Percentiles rank a stretch among this genome's conserved stretches.
phyloP scores from a whole-genome alignment of 345 rosid species.

The Sonneratia caseolaris region DNA sequence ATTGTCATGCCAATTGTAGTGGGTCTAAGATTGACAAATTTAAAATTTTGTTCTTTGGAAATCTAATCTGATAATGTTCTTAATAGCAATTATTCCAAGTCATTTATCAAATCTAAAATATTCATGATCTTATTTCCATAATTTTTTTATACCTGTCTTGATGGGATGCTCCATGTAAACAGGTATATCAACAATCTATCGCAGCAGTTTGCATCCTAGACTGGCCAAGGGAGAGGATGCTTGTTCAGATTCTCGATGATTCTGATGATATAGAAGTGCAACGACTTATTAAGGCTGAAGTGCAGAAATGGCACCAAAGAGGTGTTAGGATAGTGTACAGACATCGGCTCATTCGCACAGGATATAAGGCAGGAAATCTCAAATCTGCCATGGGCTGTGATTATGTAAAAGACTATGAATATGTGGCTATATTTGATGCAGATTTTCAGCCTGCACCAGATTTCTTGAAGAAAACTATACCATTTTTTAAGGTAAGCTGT shows the following conservation, averaged over 20 bases:
- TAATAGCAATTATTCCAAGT: background rate
- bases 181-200: conserved; percentile 84
- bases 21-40: background rate
- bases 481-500: conserved; percentile 59
- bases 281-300: conserved; percentile 71
- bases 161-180: conserved; percentile 3
- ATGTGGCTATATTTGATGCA: conserved; percentile 80
- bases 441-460: conserved; percentile 88
- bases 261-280: conserved; percentile 73
- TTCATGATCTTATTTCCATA: background rate
- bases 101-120: background rate
- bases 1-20: background rate
- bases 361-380: conserved; percentile 90
- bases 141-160: background rate
- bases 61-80: background rate
- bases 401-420: conserved; percentile 73
- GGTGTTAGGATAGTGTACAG: conserved; percentile 67
- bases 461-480: conserved; percentile 77
- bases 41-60: background rate
- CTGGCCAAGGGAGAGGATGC: conserved; percentile 93
- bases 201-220: conserved; percentile 69
- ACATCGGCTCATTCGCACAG: conserved; percentile 79
- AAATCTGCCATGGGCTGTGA: conserved; percentile 90
- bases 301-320: conserved; percentile 85
- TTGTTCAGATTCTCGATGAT: conserved; percentile 78